A percentile compares a stretch with the other conserved stretches of the same genome.
These are phyloP conservation scores for Sclerotiophoma versabilis DNA, from an alignment of 2,329 filamentous ascomycete genomes.

Conservation along the genomic window DNA sequence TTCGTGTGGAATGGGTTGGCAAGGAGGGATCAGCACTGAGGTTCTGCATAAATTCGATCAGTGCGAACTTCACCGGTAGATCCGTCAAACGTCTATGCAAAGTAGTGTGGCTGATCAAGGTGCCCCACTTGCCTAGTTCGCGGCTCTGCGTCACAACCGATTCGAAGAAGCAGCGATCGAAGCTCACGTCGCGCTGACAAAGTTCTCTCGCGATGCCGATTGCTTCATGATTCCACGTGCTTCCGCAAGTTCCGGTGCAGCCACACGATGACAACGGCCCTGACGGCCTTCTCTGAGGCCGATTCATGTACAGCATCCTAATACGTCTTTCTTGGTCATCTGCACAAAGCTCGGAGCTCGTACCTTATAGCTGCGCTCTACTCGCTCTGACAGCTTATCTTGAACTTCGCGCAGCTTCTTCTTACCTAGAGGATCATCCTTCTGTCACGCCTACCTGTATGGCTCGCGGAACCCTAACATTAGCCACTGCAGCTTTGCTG, in stretches of 20 bases:
- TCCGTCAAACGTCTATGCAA: not conserved
- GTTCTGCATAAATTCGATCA: not conserved
- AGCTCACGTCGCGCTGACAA: conserved; percentile 36
- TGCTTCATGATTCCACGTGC: conserved; percentile 9
- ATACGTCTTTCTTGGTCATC: conserved; percentile 1
- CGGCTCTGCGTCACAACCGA: conserved; percentile 13
- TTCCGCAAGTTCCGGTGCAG: conserved; percentile 38
- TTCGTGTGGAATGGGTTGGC: not conserved
- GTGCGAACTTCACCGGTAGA: not conserved
- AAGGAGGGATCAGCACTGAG: not conserved
- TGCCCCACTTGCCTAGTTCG: conserved; percentile 16
- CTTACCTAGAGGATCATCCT: not conserved
- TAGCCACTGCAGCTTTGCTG: conserved; percentile 49
- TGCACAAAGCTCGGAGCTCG: not conserved
- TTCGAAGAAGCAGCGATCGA: conserved; percentile 27
- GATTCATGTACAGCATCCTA: not conserved
- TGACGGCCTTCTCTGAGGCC: conserved; percentile 6
- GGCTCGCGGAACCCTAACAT: conserved; percentile 27
- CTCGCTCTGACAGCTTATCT: not conserved
- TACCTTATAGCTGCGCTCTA: conserved; percentile 6
- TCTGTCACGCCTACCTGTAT: conserved; percentile 34
- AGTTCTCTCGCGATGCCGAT: conserved; percentile 30
- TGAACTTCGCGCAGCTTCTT: not conserved
- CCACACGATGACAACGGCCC: conserved; percentile 21
- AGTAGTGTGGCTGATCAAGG: not conserved